Conservation (phyloP, 768 basidiomycete species). For the Candolleomyces eurysporus region DNA sequence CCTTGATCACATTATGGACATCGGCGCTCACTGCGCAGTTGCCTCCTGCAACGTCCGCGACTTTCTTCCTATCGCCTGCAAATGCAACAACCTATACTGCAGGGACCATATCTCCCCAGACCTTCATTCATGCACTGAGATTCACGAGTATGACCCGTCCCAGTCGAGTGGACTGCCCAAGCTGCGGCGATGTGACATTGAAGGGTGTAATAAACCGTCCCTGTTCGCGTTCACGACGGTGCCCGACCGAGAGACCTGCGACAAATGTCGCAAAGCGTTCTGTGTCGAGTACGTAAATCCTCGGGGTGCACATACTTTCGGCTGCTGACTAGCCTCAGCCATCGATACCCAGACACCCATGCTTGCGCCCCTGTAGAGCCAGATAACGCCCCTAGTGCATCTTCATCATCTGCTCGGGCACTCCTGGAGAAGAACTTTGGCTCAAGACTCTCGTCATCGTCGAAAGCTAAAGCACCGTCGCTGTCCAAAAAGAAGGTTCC, state of each 20-base stretch:
- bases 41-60: conserved; percentile 60
- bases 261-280: conserved; percentile 53
- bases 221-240: conserved; percentile 38
- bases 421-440: conserved; percentile 54
- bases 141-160: conserved; percentile 15
- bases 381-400: conserved; percentile 19
- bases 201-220: conserved; percentile 53
- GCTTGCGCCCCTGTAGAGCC: conserved; percentile 36
- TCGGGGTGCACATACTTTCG: background rate
- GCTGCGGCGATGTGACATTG: conserved; percentile 49
- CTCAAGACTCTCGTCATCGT: conserved; percentile 15
- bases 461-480: conserved; percentile 17
- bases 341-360: conserved; percentile 66
- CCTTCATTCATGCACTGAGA: conserved; percentile 52
- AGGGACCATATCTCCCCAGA: conserved; percentile 58
- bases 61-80: conserved; percentile 75
- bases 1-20: conserved; percentile 21
- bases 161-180: conserved; percentile 3
- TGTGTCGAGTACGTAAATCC: conserved; percentile 52
- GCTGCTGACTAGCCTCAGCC: conserved; percentile 37
- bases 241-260: conserved; percentile 38
- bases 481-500: conserved; percentile 30
- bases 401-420: conserved; percentile 38
- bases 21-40: conserved; percentile 68
- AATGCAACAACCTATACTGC: conserved; percentile 62